Conservation (phyloP, 208 protist species). For the Trypanosoma mega region DNA sequence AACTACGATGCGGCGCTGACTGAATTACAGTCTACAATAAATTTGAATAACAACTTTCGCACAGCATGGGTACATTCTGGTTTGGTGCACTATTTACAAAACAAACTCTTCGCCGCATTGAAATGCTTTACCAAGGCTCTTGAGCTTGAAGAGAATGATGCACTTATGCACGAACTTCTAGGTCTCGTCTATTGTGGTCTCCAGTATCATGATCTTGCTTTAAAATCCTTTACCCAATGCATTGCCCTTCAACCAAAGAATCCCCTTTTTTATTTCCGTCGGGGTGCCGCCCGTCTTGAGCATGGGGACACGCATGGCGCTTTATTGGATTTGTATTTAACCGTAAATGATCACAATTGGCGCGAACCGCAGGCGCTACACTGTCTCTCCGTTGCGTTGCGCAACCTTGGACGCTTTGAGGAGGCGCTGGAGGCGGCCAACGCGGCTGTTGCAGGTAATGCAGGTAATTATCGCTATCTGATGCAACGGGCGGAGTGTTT, state of each 20-base stretch:
- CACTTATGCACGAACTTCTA: conserved; percentile 54
- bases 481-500: conserved; percentile 32
- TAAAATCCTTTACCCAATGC: conserved; percentile 66
- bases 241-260: conserved; percentile 38
- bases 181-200: conserved; percentile 75
- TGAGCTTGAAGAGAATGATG: conserved; percentile 35
- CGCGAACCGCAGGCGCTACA: conserved; percentile 41
- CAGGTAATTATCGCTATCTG: conserved; percentile 28
- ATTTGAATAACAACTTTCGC: conserved; percentile 34
- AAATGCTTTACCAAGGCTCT: conserved; percentile 50
- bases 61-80: conserved; percentile 53
- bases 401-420: conserved; percentile 32
- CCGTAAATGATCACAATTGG: conserved; percentile 28
- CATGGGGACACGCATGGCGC: conserved; percentile 44
- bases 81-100: conserved; percentile 43
- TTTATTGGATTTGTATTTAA: conserved; percentile 32
- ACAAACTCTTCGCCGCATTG: conserved; percentile 44
- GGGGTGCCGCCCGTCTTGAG: conserved; percentile 37
- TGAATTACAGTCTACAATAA: conserved; percentile 39
- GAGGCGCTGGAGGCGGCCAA: conserved; percentile 53
- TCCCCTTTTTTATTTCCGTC: conserved; percentile 45
- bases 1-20: conserved; percentile 32
- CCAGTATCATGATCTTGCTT: conserved; percentile 72
- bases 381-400: conserved; percentile 46
- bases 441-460: conserved; percentile 28